Percentiles rank a stretch among this genome's conserved stretches.
Evolutionary conservation across 2,329 filamentous ascomycete species (phyloP).

Genomic region (Clonostachys byssicola): DNA sequence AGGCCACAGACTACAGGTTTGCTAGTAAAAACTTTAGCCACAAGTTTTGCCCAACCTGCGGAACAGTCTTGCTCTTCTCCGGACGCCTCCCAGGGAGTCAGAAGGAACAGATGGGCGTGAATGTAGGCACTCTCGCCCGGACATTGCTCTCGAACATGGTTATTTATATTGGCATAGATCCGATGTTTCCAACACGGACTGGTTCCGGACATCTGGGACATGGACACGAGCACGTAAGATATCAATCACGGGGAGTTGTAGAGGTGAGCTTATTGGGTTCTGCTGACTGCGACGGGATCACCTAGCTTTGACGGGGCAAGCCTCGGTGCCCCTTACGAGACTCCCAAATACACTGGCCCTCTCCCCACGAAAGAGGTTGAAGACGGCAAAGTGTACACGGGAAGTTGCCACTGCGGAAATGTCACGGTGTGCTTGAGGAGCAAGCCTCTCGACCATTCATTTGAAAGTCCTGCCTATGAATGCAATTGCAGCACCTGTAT

Average conservation of each 20-base stretch:
- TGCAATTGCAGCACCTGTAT: slow-evolving; percentile 50
- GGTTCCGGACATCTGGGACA: too few relatives aligned
- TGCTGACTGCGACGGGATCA: too few relatives aligned
- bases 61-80: too few relatives aligned
- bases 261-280: too few relatives aligned
- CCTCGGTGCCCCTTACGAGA: slow-evolving; percentile 21
- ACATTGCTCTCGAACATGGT: too few relatives aligned
- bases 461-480: slow-evolving; percentile 20
- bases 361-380: slow-evolving; percentile 30
- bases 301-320: slow-evolving; percentile 22
- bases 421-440: slow-evolving; percentile 35
- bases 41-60: slow-evolving; percentile 22
- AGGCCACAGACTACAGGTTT: slow-evolving; percentile 39
- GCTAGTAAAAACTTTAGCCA: slow-evolving; percentile 28
- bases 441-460: slow-evolving; percentile 34
- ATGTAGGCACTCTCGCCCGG: too few relatives aligned
- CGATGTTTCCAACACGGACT: too few relatives aligned
- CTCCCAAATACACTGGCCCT: slow-evolving; percentile 30
- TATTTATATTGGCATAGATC: too few relatives aligned
- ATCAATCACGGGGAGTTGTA: too few relatives aligned
- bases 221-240: too few relatives aligned
- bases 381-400: slow-evolving; percentile 35
- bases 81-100: too few relatives aligned
- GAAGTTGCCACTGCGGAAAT: slow-evolving; percentile 49
- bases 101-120: too few relatives aligned